These are phyloP conservation scores for Gigaspora rosea DNA, from an alignment of 192 early-diverging fungal genomes.

Conservation along the genomic window DNA sequence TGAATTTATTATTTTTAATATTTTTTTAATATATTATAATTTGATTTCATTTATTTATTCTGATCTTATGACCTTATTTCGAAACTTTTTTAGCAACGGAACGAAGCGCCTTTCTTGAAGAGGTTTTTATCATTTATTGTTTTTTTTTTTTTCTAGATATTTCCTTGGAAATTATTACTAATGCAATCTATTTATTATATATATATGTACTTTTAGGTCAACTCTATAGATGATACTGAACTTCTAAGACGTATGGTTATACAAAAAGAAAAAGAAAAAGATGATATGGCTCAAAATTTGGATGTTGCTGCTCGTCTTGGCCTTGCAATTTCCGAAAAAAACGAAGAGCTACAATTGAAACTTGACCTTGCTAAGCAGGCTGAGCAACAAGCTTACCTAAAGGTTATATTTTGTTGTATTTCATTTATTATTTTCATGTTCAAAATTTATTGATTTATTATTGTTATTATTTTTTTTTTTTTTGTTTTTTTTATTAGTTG, in stretches of 20 bases:
- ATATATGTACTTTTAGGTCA: conserved; percentile 39
- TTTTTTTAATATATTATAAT: background rate
- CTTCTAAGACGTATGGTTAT: conserved; percentile 51
- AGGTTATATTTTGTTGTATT: conserved; percentile 29
- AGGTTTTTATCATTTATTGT: conserved; percentile 8
- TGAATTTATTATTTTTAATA: background rate
- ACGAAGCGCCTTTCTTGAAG: conserved; percentile 20
- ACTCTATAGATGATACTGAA: conserved; percentile 51
- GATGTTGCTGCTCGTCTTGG: conserved; percentile 63
- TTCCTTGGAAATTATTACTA: background rate
- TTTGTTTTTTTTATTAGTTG: conserved; percentile 28
- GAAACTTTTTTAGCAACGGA: background rate
- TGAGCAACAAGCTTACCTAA: conserved; percentile 39
- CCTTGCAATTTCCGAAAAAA: conserved; percentile 55
- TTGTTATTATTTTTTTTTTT: too few relatives aligned
- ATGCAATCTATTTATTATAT: too few relatives aligned
- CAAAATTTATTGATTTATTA: too few relatives aligned
- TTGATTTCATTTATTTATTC: background rate
- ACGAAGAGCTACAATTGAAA: conserved; percentile 55
- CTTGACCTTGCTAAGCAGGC: conserved; percentile 24
- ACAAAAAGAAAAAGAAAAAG: conserved; percentile 59
- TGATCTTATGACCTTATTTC: background rate
- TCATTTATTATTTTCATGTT: background rate
- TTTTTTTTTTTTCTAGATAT: background rate
- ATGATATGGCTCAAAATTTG: conserved; percentile 52